These are phyloP conservation scores for Colletotrichum incanum DNA, from an alignment of 2,329 filamentous ascomycete genomes.

Conservation along the genomic window DNA sequence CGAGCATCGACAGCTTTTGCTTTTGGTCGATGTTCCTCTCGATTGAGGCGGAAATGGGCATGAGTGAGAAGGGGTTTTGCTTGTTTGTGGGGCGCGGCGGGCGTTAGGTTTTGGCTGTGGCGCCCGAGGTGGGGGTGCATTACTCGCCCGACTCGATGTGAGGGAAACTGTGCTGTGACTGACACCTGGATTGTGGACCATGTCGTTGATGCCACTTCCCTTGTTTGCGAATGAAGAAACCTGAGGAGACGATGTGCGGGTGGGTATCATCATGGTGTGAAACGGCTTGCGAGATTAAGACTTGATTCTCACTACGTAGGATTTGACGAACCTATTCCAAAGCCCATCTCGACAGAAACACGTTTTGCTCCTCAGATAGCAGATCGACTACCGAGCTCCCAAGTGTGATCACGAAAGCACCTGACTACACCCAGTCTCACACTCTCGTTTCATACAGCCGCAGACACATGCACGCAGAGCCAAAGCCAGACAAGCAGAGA, in stretches of 20 bases:
- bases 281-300: background rate
- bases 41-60: too few relatives aligned
- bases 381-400: background rate
- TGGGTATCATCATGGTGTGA: background rate
- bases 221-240: background rate
- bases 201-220: background rate
- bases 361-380: background rate
- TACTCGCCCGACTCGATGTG: background rate
- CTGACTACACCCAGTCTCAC: background rate
- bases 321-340: background rate
- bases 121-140: background rate
- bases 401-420: background rate
- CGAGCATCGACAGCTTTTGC: fast-evolving
- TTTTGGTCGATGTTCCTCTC: background rate
- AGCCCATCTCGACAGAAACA: background rate
- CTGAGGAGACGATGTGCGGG: background rate
- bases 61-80: background rate
- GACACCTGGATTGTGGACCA: background rate
- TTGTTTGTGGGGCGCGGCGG: background rate
- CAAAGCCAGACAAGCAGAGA: background rate
- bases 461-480: background rate
- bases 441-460: background rate
- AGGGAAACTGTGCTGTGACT: too few relatives aligned
- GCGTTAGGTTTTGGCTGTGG: background rate
- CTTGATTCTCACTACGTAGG: background rate